Base-by-base conservation (phyloP, 1,284 basidiomycete species). In the Microbotryomycetes sp. region DNA sequence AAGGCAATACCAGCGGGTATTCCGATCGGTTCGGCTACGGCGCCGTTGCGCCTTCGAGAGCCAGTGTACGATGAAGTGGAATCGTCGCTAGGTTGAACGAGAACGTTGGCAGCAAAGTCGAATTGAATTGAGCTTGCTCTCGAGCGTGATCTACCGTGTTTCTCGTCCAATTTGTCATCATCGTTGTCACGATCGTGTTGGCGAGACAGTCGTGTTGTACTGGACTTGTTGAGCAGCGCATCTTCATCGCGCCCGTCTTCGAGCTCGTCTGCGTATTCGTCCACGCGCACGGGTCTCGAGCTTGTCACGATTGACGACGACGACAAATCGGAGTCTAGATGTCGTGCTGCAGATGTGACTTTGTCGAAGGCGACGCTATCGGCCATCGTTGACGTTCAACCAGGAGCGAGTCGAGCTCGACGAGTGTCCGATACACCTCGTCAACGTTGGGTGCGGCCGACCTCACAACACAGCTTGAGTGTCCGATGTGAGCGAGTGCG, bases 181-280 rank as follows among this genome's bases (percentile, higher is more conserved):
- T 97, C 71, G 86, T 91, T 49, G 70, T 86, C 53, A 92, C 97
- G 80, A 81, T 94, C 76, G 96, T 96, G 81, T 71, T 85, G 46
- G 91, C n/a, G n/a, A n/a, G n/a, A n/a, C n/a, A n/a, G n/a, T n/a
- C n/a, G n/a, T n/a, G n/a, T n/a, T n/a, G 97, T 45, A 84, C 97
- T 60, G 93, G 25, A 9, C 4, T 54, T 51, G n/a, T 59, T 45
- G 4, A 45, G 49, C 2, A 22, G 59, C n/a, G 49, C 60, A 2
- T 45, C 57, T n/a, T 29, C 55, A n/a, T 53, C 60, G 36, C 16
- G 22, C 2, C 52, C 56, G 49, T 46, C 48, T 26, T 51, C 59
- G n/a, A n/a, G n/a, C 30, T 58, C 63, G 15, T 60, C 63, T 42
- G 30, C 36, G 46, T 61, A 49, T 7, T 65, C 54, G 7, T 46